Percentiles rank a stretch among this genome's conserved stretches.
phyloP scores from a whole-genome alignment of 805 yeast genomes.

The Hagleromyces aurorensis region DNA sequence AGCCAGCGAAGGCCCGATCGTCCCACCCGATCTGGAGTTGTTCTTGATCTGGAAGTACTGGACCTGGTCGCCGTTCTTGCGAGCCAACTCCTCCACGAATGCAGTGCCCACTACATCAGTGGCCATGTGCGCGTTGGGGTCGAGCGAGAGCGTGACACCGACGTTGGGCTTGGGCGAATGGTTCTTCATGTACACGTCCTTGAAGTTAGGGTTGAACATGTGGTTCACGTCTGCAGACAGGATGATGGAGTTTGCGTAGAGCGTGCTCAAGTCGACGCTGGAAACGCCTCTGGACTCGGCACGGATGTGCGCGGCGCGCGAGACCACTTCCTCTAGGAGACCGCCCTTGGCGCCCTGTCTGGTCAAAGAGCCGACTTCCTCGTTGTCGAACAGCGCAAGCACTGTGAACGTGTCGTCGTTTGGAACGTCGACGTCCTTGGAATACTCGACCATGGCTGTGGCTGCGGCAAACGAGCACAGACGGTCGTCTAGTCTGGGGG shows the following conservation, averaged over 20 bases:
- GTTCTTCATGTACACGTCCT: constrained; percentile 58
- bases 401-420: constrained; percentile 39
- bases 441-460: constrained; percentile 44
- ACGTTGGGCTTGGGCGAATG: constrained; percentile 76
- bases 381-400: constrained; percentile 68
- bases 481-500: constrained; percentile 82
- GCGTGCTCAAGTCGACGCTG: constrained; percentile 29
- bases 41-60: constrained; percentile 86
- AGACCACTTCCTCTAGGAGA: constrained; percentile 54
- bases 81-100: constrained; percentile 61
- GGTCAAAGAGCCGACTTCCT: constrained; percentile 75
- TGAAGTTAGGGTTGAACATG: constrained; percentile 71
- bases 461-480: constrained; percentile 72
- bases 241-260: constrained; percentile 69
- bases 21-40: constrained; percentile 80
- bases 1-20: constrained; percentile 71
- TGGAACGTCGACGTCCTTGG: constrained; percentile 36
- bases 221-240: constrained; percentile 82
- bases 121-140: constrained; percentile 78
- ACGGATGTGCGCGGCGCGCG: constrained; percentile 45
- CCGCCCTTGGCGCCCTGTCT: constrained; percentile 83
- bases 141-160: constrained; percentile 64
- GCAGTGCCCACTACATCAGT: constrained; percentile 72
- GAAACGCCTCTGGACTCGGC: constrained; percentile 22
- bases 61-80: constrained; percentile 50